Percentiles rank a stretch among this genome's conserved stretches.
These are phyloP conservation scores for Termitomyces sp. DNA, from an alignment of 768 basidiomycete species.

Conservation along the genomic window DNA sequence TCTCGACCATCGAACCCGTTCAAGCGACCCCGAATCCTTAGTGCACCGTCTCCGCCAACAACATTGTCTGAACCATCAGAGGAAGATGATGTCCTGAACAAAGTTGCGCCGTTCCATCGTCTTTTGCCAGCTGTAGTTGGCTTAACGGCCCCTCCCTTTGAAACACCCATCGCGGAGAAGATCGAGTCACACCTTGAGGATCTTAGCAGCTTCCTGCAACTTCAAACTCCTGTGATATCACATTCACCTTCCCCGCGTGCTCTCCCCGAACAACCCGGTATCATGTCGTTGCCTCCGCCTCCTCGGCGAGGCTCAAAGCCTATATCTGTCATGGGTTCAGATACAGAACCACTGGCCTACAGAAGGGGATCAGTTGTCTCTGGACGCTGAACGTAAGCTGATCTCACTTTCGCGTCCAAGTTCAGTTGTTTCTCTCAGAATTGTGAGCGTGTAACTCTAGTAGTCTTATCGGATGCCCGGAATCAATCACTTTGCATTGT, in stretches of 20 bases:
- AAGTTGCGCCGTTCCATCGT: background rate
- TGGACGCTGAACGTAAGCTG: slow-evolving; percentile 24
- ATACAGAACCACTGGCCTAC: slow-evolving; percentile 16
- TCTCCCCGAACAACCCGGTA: slow-evolving; percentile 25
- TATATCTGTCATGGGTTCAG: slow-evolving; percentile 28
- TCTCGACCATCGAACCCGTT: slow-evolving; percentile 43
- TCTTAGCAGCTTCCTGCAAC: slow-evolving; percentile 51
- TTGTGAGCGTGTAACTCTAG: slow-evolving; percentile 31
- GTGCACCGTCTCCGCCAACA: slow-evolving; percentile 41
- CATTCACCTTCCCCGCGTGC: slow-evolving; percentile 23
- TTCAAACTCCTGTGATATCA: slow-evolving; percentile 41
- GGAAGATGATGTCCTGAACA: background rate
- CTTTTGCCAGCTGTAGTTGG: slow-evolving; percentile 4
- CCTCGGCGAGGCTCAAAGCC: slow-evolving; percentile 56
- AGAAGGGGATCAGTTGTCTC: slow-evolving; percentile 21
- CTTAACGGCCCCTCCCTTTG: slow-evolving; percentile 22
- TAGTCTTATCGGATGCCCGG: background rate
- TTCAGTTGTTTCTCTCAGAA: slow-evolving; percentile 49
- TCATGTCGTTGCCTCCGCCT: slow-evolving; percentile 54
- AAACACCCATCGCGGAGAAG: slow-evolving; percentile 62
- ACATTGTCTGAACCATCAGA: slow-evolving; percentile 14
- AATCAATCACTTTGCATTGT: slow-evolving; percentile 4
- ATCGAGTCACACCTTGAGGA: slow-evolving; percentile 48
- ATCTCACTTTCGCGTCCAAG: slow-evolving; percentile 41
- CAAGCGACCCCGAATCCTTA: slow-evolving; percentile 63